phyloP scores from a whole-genome alignment of 345 rosid species.

The Erodium maritimum region DNA sequence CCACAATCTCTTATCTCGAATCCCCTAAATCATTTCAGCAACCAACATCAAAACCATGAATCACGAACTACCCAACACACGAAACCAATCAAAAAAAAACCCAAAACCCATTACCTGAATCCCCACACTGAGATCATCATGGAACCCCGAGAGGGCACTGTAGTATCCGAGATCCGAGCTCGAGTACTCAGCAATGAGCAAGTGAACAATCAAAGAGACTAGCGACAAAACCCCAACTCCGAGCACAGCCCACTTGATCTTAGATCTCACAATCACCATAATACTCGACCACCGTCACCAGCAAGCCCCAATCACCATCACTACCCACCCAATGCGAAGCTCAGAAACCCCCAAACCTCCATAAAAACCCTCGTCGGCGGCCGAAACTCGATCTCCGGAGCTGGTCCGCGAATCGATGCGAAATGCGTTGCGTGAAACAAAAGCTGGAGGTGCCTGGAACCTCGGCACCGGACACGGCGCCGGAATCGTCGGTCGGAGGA shows the following conservation, averaged over 20 bases:
- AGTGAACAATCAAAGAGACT: conserved; percentile 72
- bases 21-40: conserved; percentile 28
- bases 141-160: conserved; percentile 38
- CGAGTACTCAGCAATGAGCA: conserved; percentile 70
- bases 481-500: not conserved
- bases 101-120: conserved; percentile 25
- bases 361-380: too few relatives aligned
- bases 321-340: not conserved
- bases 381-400: not conserved
- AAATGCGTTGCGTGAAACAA: too few relatives aligned
- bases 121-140: conserved; percentile 33
- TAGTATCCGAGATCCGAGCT: conserved; percentile 38
- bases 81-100: not conserved
- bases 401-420: too few relatives aligned
- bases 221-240: conserved; percentile 58
- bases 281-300: not conserved
- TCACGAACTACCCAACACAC: conserved; percentile 1
- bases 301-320: not conserved
- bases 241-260: conserved; percentile 81
- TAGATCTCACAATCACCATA: conserved; percentile 70
- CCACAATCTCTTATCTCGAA: conserved; percentile 63
- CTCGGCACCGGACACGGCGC: not conserved
- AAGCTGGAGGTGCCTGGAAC: not conserved
- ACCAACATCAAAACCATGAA: not conserved
- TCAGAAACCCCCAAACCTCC: not conserved